Percentiles rank a stretch among this genome's conserved stretches.
These are phyloP conservation scores for Phlyctochytrium planicorne DNA, from an alignment of 192 early-diverging fungal genomes.

Conservation along the genomic window DNA sequence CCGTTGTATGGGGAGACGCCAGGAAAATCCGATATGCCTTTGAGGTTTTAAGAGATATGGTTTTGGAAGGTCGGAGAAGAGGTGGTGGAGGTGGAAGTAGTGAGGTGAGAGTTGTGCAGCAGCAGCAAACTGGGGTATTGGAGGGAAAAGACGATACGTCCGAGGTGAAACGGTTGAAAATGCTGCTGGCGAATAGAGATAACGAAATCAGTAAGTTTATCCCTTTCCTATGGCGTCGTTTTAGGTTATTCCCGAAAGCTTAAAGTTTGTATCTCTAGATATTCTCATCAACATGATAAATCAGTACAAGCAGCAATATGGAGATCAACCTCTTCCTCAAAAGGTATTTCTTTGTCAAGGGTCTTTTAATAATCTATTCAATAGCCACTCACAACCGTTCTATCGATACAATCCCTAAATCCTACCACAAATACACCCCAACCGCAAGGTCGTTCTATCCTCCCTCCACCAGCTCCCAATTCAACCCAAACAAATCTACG, in stretches of 20 bases:
- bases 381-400: too few relatives aligned
- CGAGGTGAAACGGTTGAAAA: slow-evolving; percentile 33
- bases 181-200: slow-evolving; percentile 48
- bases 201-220: slow-evolving; percentile 59
- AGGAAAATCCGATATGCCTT: slow-evolving; percentile 53
- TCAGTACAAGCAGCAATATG: slow-evolving; percentile 40
- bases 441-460: too few relatives aligned
- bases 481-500: neutral
- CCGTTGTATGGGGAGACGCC: slow-evolving; percentile 44
- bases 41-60: slow-evolving; percentile 38
- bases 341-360: slow-evolving; percentile 6
- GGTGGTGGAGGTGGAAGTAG: neutral
- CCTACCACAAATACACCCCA: too few relatives aligned
- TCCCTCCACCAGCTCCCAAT: too few relatives aligned
- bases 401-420: too few relatives aligned
- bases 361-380: too few relatives aligned
- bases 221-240: neutral
- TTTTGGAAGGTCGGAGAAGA: neutral
- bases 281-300: slow-evolving; percentile 55
- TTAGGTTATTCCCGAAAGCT: too few relatives aligned
- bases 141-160: neutral
- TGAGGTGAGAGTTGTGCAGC: neutral
- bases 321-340: slow-evolving; percentile 17
- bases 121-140: neutral
- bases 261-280: too few relatives aligned